Conservation (phyloP, 345 rosid species). For the Nasturtium officinale region DNA sequence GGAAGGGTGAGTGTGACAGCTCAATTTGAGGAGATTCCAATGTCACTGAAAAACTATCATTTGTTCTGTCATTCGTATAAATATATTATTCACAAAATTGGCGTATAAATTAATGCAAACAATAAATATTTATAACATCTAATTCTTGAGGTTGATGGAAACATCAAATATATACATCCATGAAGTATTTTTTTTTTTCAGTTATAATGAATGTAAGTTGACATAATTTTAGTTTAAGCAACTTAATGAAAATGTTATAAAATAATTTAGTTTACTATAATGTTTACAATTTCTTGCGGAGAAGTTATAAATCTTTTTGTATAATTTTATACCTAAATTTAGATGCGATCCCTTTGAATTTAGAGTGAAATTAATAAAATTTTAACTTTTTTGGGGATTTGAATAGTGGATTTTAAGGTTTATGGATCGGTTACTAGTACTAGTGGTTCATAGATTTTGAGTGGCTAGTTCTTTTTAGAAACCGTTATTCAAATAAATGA, state of each 20-base stretch:
- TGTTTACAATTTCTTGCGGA: background rate
- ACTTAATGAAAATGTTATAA: background rate
- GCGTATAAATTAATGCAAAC: background rate
- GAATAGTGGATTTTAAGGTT: background rate
- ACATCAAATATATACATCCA: background rate
- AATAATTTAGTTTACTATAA: background rate
- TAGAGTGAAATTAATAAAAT: too few relatives aligned
- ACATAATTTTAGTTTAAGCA: background rate
- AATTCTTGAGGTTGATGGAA: background rate
- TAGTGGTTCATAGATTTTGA: too few relatives aligned
- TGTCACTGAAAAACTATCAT: conserved; percentile 29
- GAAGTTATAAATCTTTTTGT: too few relatives aligned
- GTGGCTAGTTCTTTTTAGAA: too few relatives aligned
- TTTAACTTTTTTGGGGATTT: too few relatives aligned
- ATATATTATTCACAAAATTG: conserved; percentile 13
- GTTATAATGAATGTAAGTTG: background rate
- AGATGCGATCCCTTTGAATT: background rate
- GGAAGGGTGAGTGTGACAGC: conserved; percentile 44
- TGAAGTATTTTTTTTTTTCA: background rate
- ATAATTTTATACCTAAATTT: too few relatives aligned
- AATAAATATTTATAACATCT: background rate
- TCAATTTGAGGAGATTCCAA: conserved; percentile 54
- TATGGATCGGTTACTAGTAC: too few relatives aligned
- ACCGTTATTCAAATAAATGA: too few relatives aligned
- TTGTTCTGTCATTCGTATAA: background rate